Conservation (phyloP, 352 stramenopile genomes). For the Globisporangium iwayamae region DNA sequence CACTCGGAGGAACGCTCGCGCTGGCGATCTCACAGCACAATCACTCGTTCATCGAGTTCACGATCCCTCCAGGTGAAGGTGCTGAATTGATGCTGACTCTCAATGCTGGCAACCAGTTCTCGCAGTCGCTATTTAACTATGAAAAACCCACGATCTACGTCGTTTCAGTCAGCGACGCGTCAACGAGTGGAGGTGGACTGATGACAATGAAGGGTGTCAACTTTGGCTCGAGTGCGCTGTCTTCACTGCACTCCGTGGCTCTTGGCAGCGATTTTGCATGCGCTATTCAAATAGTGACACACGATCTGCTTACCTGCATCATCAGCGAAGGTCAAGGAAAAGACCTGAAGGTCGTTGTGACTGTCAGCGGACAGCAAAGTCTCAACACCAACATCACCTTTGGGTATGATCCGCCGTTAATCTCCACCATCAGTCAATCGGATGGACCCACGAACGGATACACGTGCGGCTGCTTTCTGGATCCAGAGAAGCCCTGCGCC, state of each 20-base stretch:
- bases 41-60: constrained; percentile 36
- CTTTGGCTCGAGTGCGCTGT: constrained; percentile 46
- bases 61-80: constrained; percentile 50
- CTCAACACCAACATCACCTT: constrained; percentile 25
- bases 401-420: constrained; percentile 38
- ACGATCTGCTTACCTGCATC: constrained; percentile 33
- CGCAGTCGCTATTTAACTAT: constrained; percentile 41
- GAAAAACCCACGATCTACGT: constrained; percentile 37
- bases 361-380: constrained; percentile 32
- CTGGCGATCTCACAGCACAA: constrained; percentile 24
- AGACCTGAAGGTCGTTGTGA: constrained; percentile 32
- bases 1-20: constrained; percentile 11
- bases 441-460: constrained; percentile 52
- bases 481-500: constrained; percentile 37
- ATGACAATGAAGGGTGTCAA: constrained; percentile 48
- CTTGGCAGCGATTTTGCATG: constrained; percentile 32
- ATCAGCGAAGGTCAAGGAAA: constrained; percentile 41
- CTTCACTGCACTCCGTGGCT: constrained; percentile 27
- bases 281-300: constrained; percentile 27
- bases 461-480: constrained; percentile 35
- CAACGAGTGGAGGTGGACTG: constrained; percentile 37
- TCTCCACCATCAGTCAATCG: constrained; percentile 33
- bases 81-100: constrained; percentile 31
- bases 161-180: constrained; percentile 28
- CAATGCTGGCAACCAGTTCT: constrained; percentile 39